Base-by-base conservation (phyloP, 1,139 yeast species). In the Kurtzmaniella natalensis region DNA sequence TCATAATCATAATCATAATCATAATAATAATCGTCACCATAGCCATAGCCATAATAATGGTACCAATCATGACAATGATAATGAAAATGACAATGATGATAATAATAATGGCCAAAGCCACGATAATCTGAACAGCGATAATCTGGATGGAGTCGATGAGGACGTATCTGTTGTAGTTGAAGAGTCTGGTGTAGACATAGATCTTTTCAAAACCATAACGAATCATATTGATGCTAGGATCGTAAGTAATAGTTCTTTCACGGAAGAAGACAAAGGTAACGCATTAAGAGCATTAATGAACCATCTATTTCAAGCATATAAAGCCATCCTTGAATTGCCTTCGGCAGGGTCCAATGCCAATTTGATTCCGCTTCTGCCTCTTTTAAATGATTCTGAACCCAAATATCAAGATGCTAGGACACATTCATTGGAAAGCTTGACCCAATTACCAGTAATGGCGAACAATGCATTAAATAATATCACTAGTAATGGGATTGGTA, bases 311-410 rank as follows among this genome's bases (percentile, higher is more conserved):
- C 35, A 42, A 11, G 63, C 58, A 36, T 55, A 53, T 34, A 47
- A 50, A 29, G 41, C 38, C 13, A 31, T 37, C 29, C 14, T 23
- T 18, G 33, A 43, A 18, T 46, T 43, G 26, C 32, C 48, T 2
- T 37, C 37, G 18, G 31, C 36, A 8, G 36, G 28, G 24, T 33
- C 46, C 3, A 45, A 34, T 23, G 30, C 60, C 10, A 55, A 55
- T 38, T 40, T 57, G 20, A 63, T 64, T 14, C 68, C 69, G 5
- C 49, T 64, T 30, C 59, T 66, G 8, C 70, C 70, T 5, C 45
- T 64, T 20, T 43, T 64, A 14, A 64, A 64, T 36, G 70, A 61
- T 34, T 46, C 53, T 8, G 64, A 59, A 24, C 46, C 48, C 4
- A 63, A 58, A 11, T 50, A 50, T 25, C 45, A 38, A 11, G 41